phyloP scores from a whole-genome alignment of 139 green algal genomes.

The Eudorina sp. region DNA sequence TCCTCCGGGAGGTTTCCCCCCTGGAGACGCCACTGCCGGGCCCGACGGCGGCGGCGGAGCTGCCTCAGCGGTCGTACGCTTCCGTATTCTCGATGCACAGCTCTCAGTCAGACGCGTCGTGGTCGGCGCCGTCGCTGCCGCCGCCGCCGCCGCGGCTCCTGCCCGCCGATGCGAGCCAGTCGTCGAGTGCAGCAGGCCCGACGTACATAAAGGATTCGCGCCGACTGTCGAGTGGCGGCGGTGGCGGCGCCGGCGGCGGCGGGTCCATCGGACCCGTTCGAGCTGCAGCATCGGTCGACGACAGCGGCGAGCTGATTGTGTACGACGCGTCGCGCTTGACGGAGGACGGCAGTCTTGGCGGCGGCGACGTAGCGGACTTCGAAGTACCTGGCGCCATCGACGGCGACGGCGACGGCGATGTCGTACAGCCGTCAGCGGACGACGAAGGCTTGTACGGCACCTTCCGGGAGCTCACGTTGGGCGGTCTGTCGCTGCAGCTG shows the following conservation, averaged over 20 bases:
- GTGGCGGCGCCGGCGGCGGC: not conserved
- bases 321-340: no score
- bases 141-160: not conserved
- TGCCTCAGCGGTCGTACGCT: not conserved
- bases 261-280: not conserved
- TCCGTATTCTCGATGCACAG: conserved; percentile 19
- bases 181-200: no score
- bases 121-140: not conserved
- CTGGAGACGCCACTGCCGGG: not conserved
- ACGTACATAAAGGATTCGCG: no score
- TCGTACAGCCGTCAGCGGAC: no score
- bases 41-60: not conserved
- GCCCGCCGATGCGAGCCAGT: no score
- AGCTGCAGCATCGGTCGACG: not conserved
- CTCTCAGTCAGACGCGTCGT: not conserved
- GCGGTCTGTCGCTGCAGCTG: no score
- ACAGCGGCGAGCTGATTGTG: not conserved
- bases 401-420: not conserved
- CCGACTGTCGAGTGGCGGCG: no score
- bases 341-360: no score
- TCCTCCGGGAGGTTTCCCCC: not conserved
- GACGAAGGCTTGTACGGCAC: not conserved
- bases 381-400: not conserved
- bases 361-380: no score
- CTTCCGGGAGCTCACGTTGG: no score